Base-by-base conservation (phyloP, 345 rosid genomes). In the Populus euphratica region DNA sequence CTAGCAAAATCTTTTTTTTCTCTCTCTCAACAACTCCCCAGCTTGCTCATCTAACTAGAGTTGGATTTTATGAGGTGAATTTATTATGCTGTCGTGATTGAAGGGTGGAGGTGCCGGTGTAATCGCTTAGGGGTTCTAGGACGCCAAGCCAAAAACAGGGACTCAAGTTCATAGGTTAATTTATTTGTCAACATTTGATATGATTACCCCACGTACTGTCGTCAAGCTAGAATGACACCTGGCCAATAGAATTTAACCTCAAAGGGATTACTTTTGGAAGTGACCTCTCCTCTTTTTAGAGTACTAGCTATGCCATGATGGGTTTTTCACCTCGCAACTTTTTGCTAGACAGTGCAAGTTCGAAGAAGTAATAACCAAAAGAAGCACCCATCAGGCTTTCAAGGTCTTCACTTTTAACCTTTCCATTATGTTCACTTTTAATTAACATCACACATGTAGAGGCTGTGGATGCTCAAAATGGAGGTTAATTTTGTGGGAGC, bases 221-320 rank as follows among this genome's bases (percentile, higher is more conserved):
- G 74, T 88, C 79, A 77, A 85, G 83, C 85, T 79, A 76, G 89
- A 91, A 87, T 87, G 88, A 88, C 92, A 85, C 83, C 84, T 85
- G 87, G 81, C 87, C 89, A 85, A 80, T 88, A 33, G 62, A n/a
- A 76, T 35, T 73, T 75, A 44, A 59, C 79, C 79, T 82, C 17
- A 20, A 75, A 71, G 36, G 33, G 18, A 63, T 66, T 66, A 4
- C 81, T 86, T 86, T 81, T 80, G 67, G 72, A 80, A 75, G 77
- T 77, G 59, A 86, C 74, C 82, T 82, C 12, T 76, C 80, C 76
- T 81, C 76, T 72, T 83, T 59, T 76, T 73, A 16, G 43, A 56
- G 76, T 69, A 66, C 63, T 39, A 36, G 41, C 81, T 10, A 10
- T 41, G 44, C 14, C 2, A 41, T 10, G 44, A 23, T 41, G 16